Conservation (phyloP, 257 asterid genomes). For the Jasminum sambac region DNA sequence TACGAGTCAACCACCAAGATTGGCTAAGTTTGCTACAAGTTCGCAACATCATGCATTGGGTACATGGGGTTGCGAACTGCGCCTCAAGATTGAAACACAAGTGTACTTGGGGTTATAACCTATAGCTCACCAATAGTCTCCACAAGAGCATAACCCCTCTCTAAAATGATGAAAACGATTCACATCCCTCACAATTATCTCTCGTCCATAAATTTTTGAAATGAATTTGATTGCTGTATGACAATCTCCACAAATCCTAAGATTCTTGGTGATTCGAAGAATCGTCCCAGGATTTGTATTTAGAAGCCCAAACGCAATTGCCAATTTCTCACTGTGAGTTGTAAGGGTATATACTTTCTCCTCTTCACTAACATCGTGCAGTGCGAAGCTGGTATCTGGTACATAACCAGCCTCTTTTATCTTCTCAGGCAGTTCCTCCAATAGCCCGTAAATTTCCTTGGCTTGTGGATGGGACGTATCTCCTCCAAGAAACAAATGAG, state of each 20-base stretch:
- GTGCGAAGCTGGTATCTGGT: constrained; percentile 56
- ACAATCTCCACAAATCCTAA: constrained; percentile 80
- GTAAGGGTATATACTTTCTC: constrained; percentile 55
- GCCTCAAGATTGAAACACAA: no score
- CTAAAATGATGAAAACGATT: constrained; percentile 75
- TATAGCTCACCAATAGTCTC: constrained; percentile 63
- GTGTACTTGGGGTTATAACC: background rate
- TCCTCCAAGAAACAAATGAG: constrained; percentile 66
- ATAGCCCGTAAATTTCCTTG: constrained; percentile 41
- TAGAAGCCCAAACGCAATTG: constrained; percentile 64
- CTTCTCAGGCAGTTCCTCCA: constrained; percentile 58
- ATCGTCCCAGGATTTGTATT: constrained; percentile 47
- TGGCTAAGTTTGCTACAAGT: background rate
- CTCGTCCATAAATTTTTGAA: constrained; percentile 56
- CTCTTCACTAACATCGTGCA: constrained; percentile 81
- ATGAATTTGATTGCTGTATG: constrained; percentile 65
- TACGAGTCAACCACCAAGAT: background rate
- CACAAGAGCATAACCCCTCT: constrained; percentile 69
- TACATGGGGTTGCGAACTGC: no score
- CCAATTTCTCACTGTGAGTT: constrained; percentile 71
- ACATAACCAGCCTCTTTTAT: constrained; percentile 66
- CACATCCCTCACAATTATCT: constrained; percentile 78
- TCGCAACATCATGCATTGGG: no score
- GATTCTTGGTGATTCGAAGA: constrained; percentile 71
- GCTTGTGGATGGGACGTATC: constrained; percentile 52